Evolutionary conservation across 1,284 basidiomycete species (phyloP), one percentile per base, ranked within the genome.

Genomic region (Fomes fomentarius): DNA sequence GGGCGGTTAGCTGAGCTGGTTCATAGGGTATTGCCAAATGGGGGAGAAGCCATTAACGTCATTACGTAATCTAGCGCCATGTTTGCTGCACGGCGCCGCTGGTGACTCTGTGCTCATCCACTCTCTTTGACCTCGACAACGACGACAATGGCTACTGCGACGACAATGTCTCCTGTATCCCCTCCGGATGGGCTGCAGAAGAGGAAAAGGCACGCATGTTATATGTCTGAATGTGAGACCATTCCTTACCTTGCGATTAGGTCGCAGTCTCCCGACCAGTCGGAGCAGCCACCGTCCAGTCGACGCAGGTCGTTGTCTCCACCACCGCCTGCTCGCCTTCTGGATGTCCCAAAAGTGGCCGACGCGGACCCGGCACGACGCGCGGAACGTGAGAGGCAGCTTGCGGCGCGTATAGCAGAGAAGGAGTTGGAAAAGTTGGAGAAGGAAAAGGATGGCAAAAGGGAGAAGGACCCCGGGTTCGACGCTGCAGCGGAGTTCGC

Each of bases 401-500:
- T 91, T 25, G 85, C 88, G 14, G 82, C 86, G 19, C 82, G 84
- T 38, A 76, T 90, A 57, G 88, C 89, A 5, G 86, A 87, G 19
- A 79, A 82, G 66, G 89, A 93, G 66, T 81, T 93, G 55, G 82
- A 85, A 66, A 84, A 81, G 62, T 63, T 77, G 25, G 74, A 80
- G 50, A 81, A 81, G 54, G 74, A 71, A 38, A 81, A 77, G 62
- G 74, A 77, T 33, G 76, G 78, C 61, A 76, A 81, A 61, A 65
- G n/a, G n/a, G n/a, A n/a, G n/a, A n/a, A 68, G 37, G 64, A 68
- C 61, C 66, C 66, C 28, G 74, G 68, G 52, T 82, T 82, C 51
- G 88, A 91, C 66, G 84, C 89, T 49, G 75, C 86, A 68, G 85
- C 85, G 24, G 91, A 94, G 71, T 94, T 94, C 66, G 83, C 89